phyloP scores from a whole-genome alignment of 2,329 filamentous ascomycete species.

The Fusarium penzigii region DNA sequence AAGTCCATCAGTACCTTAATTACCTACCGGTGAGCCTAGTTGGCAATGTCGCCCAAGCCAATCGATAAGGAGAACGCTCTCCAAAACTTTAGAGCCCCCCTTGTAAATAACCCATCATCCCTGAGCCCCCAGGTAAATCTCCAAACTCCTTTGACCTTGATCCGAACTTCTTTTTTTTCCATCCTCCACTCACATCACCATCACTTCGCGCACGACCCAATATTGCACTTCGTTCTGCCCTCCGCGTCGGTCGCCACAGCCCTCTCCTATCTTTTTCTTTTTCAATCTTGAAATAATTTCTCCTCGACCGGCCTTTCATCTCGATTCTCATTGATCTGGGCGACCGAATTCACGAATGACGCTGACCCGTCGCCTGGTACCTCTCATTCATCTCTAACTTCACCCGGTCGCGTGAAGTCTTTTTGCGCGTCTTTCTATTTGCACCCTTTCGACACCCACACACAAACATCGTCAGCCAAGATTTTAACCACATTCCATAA shows the following conservation, averaged over 20 bases:
- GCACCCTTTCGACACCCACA: conserved; percentile 11
- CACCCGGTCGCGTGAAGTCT: conserved; percentile 44
- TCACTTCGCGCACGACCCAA: conserved; percentile 8
- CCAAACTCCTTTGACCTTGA: conserved; percentile 28
- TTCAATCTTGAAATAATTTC: conserved; percentile 25
- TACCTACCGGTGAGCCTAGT: no score
- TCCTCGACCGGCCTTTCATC: conserved; percentile 9
- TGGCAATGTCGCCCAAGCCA: background rate
- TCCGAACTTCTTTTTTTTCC: conserved; percentile 16
- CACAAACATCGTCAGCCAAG: background rate
- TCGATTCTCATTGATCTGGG: conserved; percentile 10
- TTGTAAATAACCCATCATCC: conserved; percentile 18
- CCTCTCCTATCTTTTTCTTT: no score
- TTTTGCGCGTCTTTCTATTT: conserved; percentile 24
- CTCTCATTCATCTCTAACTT: conserved; percentile 23
- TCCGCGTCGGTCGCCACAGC: no score
- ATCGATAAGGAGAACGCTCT: background rate
- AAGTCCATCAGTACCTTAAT: no score
- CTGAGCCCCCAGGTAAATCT: conserved; percentile 28
- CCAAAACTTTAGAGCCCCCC: background rate
- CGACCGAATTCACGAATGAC: conserved; percentile 26
- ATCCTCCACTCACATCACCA: conserved; percentile 16
- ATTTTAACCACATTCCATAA: no score
- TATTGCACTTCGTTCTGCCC: background rate
- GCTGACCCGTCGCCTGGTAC: conserved; percentile 19